Evolutionary conservation across 805 yeast genomes (phyloP).

Genomic region (Nakazawaea anatomiae): DNA sequence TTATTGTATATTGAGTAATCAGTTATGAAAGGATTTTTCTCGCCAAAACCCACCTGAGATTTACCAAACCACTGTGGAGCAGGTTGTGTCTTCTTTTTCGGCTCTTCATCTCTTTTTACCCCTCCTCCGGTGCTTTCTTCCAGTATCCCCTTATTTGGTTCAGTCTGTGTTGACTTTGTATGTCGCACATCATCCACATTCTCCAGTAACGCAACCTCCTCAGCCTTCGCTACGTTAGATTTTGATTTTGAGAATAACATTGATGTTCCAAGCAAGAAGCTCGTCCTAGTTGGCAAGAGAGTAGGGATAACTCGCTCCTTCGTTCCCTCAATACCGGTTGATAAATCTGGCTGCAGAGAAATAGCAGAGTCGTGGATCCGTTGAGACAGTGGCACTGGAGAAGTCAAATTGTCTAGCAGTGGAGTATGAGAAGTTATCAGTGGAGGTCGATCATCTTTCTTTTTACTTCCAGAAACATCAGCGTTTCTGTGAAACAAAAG

Average conservation of each 20-base stretch:
- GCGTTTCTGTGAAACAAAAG: slow-evolving; percentile 1
- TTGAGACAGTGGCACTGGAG: neutral
- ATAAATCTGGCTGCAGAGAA: too few relatives aligned
- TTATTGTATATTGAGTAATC: slow-evolving; percentile 10
- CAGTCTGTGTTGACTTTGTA: too few relatives aligned
- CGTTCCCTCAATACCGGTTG: neutral
- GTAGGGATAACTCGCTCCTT: neutral
- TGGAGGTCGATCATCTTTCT: neutral
- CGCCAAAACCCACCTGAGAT: slow-evolving; percentile 9
- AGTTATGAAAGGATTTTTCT: slow-evolving; percentile 11
- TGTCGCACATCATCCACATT: neutral
- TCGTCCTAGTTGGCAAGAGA: neutral
- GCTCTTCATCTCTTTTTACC: slow-evolving; percentile 5
- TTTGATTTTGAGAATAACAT: slow-evolving; percentile 10
- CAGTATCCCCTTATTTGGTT: too few relatives aligned
- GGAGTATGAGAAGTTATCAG: neutral
- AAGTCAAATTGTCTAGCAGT: neutral
- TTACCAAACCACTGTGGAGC: slow-evolving; percentile 30
- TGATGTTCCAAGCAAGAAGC: slow-evolving; percentile 4
- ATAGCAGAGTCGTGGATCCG: neutral
- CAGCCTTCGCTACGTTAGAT: slow-evolving; percentile 6
- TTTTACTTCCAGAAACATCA: neutral
- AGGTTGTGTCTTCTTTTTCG: slow-evolving; percentile 14
- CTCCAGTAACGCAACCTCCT: neutral
- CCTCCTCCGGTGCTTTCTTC: slow-evolving; percentile 6